Evolutionary conservation across 305 asterid genomes (phyloP).

Genomic region (Fraxinus sp.): DNA sequence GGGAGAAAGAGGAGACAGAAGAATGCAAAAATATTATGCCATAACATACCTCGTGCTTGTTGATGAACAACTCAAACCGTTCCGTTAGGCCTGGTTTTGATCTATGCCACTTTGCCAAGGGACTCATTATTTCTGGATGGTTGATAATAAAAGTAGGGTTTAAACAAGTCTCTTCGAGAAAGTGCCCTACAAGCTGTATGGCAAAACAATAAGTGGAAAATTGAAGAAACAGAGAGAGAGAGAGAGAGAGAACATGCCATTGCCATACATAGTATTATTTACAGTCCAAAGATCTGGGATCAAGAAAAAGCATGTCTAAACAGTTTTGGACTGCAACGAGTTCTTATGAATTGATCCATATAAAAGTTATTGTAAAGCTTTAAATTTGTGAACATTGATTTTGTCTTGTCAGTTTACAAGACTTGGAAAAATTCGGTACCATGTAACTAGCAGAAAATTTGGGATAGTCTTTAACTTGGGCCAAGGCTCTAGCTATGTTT

Average conservation of each 20-base stretch:
- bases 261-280: not conserved
- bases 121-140: conserved; percentile 97
- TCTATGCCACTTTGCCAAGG: conserved; percentile 93
- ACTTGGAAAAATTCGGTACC: not conserved
- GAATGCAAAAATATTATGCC: not conserved
- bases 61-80: conserved; percentile 84
- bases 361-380: not conserved
- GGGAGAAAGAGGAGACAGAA: not conserved
- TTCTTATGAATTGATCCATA: not conserved
- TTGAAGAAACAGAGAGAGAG: not conserved
- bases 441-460: not conserved
- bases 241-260: not conserved
- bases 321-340: not conserved
- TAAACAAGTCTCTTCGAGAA: conserved; percentile 76
- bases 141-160: conserved; percentile 83
- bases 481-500: not conserved
- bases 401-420: not conserved
- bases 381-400: not conserved
- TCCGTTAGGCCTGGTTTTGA: conserved; percentile 79
- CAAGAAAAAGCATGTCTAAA: not conserved
- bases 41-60: conserved; percentile 73
- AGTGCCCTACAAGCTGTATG: conserved; percentile 87
- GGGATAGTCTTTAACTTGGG: not conserved
- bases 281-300: not conserved
- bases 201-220: not conserved